Evolutionary conservation across 2,329 filamentous ascomycete species (phyloP).

Genomic region (Pyrenochaeta sp.): DNA sequence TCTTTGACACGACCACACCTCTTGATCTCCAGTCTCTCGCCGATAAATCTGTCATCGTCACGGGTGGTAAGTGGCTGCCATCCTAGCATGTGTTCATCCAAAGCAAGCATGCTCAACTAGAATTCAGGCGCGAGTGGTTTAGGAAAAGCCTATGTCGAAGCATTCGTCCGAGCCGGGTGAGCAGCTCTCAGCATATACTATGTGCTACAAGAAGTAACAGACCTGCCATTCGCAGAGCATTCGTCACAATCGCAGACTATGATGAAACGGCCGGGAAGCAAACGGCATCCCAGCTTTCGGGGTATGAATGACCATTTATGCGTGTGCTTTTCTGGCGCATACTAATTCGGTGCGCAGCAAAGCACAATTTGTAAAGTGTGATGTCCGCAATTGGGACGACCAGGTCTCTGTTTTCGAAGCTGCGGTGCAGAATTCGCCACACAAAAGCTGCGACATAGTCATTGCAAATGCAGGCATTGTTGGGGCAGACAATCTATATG

Average conservation of each 20-base stretch:
- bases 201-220: too few species aligned
- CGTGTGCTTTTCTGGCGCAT: too few species aligned
- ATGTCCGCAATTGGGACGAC: slow-evolving; percentile 16
- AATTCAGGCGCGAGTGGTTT: slow-evolving; percentile 1
- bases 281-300: too few species aligned
- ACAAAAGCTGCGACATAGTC: slow-evolving; percentile 7
- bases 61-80: slow-evolving; percentile 6
- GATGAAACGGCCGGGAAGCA: too few species aligned
- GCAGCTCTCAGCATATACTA: neutral
- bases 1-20: too few species aligned
- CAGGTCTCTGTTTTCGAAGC: slow-evolving; percentile 11
- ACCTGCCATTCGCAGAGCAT: too few species aligned
- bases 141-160: slow-evolving; percentile 2
- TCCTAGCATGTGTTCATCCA: neutral
- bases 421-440: neutral
- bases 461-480: slow-evolving; percentile 18
- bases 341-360: too few species aligned
- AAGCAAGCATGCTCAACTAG: too few species aligned
- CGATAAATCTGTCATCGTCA: slow-evolving; percentile 9
- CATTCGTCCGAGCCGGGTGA: slow-evolving; percentile 1
- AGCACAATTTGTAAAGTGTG: slow-evolving; percentile 6
- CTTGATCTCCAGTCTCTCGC: slow-evolving; percentile 2
- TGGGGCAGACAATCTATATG: slow-evolving; percentile 11
- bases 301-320: too few species aligned
- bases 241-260: too few species aligned